Conservation (phyloP, 176 grass and related monocot species). For the Typha latifolia region DNA sequence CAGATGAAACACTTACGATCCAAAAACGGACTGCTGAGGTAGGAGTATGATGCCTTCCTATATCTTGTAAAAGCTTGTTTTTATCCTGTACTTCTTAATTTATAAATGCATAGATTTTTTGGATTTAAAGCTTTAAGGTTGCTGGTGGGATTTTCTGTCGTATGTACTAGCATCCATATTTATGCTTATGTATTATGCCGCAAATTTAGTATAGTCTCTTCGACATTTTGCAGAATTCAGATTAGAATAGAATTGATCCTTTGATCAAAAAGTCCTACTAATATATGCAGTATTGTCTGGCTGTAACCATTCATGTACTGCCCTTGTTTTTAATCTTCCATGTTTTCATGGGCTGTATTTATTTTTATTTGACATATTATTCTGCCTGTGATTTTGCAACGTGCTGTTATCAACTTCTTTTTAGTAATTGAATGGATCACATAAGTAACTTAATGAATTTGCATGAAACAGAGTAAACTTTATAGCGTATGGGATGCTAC, state of each 20-base stretch:
- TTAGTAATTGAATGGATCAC: conserved; percentile 6
- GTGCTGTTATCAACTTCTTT: not conserved
- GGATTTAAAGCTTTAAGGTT: not conserved
- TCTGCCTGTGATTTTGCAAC: not conserved
- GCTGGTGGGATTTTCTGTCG: not conserved
- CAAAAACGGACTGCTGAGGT: conserved; percentile 87
- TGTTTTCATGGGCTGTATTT: not conserved
- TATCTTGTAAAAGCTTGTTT: not conserved
- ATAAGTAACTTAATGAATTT: conserved; percentile 16
- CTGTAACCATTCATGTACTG: not conserved
- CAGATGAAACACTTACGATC: conserved; percentile 58
- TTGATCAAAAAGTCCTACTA: too few species aligned
- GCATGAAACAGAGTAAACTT: conserved; percentile 51
- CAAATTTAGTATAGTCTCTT: too few species aligned
- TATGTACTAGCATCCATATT: too few species aligned
- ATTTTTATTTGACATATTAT: too few species aligned
- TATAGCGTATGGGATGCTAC: conserved; percentile 54
- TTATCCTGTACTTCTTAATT: not conserved
- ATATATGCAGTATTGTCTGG: not conserved
- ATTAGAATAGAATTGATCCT: too few species aligned
- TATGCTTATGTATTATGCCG: too few species aligned
- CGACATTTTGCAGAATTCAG: too few species aligned
- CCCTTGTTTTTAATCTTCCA: not conserved
- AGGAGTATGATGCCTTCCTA: conserved; percentile 4
- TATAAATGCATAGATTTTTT: not conserved